A percentile compares a stretch with the other conserved stretches of the same genome.
Conservation (phyloP, 805 yeast genomes). For the Blastobotrys americana region DNA sequence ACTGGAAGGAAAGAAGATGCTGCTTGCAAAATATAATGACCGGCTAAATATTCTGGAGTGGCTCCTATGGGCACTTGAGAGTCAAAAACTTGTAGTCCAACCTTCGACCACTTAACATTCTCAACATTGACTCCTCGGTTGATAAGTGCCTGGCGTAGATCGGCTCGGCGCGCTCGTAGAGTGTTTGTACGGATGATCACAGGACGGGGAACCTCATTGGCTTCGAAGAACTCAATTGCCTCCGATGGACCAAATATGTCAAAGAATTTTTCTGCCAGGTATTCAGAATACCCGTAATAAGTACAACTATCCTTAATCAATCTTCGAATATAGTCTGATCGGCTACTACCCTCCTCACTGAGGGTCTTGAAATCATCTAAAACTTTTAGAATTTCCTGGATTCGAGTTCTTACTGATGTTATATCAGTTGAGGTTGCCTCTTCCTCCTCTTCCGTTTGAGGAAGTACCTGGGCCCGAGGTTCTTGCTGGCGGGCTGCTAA, state of each 20-base stretch:
- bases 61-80: slow-evolving; percentile 99
- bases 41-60: slow-evolving; percentile 96
- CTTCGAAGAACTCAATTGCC: slow-evolving; percentile 97
- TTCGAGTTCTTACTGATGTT: slow-evolving; percentile 80
- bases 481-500: slow-evolving; percentile 16
- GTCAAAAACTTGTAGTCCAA: slow-evolving; percentile 93
- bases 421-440: slow-evolving; percentile 57
- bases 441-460: slow-evolving; percentile 48
- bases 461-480: slow-evolving; percentile 51
- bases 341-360: slow-evolving; percentile 79
- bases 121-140: slow-evolving; percentile 96
- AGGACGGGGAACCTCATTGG: slow-evolving; percentile 95
- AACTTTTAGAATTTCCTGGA: slow-evolving; percentile 91
- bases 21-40: slow-evolving; percentile 96
- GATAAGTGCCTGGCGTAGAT: slow-evolving; percentile 87
- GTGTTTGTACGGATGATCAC: slow-evolving; percentile 97
- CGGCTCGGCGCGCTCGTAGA: slow-evolving; percentile 87
- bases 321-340: slow-evolving; percentile 75
- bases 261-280: slow-evolving; percentile 89
- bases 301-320: slow-evolving; percentile 79
- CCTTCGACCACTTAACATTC: slow-evolving; percentile 97
- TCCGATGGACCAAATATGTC: slow-evolving; percentile 88
- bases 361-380: slow-evolving; percentile 79
- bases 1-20: slow-evolving; percentile 97
- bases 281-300: slow-evolving; percentile 88